phyloP scores from a whole-genome alignment of 176 grass and related monocot species.

The Tuctoria greenei region DNA sequence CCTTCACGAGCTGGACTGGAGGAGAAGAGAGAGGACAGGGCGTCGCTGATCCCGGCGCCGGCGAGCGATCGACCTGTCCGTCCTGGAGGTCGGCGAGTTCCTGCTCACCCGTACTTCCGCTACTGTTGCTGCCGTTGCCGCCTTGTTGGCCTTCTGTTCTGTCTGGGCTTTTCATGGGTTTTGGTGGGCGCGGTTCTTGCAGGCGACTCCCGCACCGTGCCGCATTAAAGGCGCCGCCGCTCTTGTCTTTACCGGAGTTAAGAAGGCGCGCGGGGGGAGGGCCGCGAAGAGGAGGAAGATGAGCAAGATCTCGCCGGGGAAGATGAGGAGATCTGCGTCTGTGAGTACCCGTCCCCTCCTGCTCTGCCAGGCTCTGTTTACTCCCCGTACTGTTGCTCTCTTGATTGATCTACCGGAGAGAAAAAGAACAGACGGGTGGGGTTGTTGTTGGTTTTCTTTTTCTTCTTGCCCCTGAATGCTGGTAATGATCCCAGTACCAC shows the following conservation, averaged over 20 bases:
- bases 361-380: neutral
- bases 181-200: slow-evolving; percentile 20
- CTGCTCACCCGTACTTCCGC: neutral
- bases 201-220: slow-evolving; percentile 4
- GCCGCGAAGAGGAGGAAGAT: neutral
- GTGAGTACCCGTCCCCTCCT: slow-evolving; percentile 36
- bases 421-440: neutral
- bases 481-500: slow-evolving; percentile 1
- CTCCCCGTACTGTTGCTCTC: neutral
- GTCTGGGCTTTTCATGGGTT: slow-evolving; percentile 2
- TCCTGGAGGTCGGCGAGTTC: neutral
- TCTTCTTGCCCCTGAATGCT: neutral
- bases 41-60: neutral
- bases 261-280: neutral
- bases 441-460: neutral
- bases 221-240: slow-evolving; percentile 34
- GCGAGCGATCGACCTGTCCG: neutral
- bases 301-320: slow-evolving; percentile 26
- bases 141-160: neutral
- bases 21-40: neutral
- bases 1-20: neutral
- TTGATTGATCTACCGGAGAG: neutral
- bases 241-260: slow-evolving; percentile 4
- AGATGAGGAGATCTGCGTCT: slow-evolving; percentile 69
- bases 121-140: neutral